These are phyloP conservation scores for Russula brevipes DNA, from an alignment of 768 basidiomycete genomes.

Conservation along the genomic window DNA sequence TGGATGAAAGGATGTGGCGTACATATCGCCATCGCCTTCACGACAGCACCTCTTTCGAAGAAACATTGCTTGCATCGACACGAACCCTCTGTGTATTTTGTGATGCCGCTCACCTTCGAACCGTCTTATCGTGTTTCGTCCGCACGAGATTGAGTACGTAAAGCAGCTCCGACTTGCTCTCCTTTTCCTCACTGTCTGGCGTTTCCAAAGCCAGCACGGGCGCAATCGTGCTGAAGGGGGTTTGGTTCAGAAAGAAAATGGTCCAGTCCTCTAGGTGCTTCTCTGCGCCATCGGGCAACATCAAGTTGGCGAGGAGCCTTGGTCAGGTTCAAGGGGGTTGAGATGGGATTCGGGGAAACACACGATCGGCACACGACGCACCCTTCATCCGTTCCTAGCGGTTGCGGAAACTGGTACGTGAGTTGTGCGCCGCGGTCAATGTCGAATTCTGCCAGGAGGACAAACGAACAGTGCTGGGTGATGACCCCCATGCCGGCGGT, in stretches of 20 bases:
- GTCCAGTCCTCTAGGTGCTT: conserved; percentile 96
- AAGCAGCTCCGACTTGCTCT: conserved; percentile 49
- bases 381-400: conserved; percentile 93
- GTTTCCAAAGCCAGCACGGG: conserved; percentile 74
- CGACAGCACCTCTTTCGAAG: conserved; percentile 78
- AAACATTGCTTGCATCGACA: neutral
- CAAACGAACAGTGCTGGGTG: conserved; percentile 82
- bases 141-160: conserved; percentile 89
- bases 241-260: conserved; percentile 96
- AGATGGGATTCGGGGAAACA: neutral
- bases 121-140: conserved; percentile 83
- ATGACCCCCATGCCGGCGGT: conserved; percentile 45
- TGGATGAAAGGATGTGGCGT: conserved; percentile 92
- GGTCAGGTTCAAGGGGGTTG: conserved; percentile 13
- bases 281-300: conserved; percentile 98
- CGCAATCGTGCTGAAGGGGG: conserved; percentile 78
- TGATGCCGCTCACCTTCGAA: conserved; percentile 54
- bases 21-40: conserved; percentile 92
- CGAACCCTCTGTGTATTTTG: neutral
- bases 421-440: conserved; percentile 91
- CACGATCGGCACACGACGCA: conserved; percentile 35
- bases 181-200: conserved; percentile 31
- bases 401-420: conserved; percentile 93
- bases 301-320: conserved; percentile 91
- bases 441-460: conserved; percentile 97